Base-by-base conservation (phyloP, 306 rosid species). In the Hippophae gyantsensis region DNA sequence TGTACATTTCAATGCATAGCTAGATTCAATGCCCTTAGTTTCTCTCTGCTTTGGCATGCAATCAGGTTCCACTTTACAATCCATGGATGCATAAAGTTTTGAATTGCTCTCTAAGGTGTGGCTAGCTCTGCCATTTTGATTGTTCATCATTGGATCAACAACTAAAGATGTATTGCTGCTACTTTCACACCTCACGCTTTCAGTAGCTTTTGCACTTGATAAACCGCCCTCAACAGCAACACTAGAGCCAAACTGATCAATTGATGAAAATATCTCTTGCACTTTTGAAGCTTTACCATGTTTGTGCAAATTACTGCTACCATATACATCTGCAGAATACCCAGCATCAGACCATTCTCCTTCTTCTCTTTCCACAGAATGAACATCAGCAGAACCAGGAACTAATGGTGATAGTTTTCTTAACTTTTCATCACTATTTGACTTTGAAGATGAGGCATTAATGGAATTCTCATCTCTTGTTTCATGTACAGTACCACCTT, bases 261-360 rank as follows among this genome's bases (percentile, higher is more conserved):
- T 67, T 58, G 41, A 56, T 61, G 71, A 75, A 43, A 71, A 68
- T 48, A 63, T 23, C 56, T 73, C 74, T 41, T 52, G 77, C 64
- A 76, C 95, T 65, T 71, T 76, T 23, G 75, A 70, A 65, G 74
- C 51, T 76, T 70, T 79, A 69, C 61, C 73, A 65, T 53, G 72
- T 61, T 72, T 76, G 41, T 55, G 69, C 81, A 76, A 71, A 73
- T 73, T 74, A 65, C 58, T 75, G 52, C 71, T 64, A 57, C 71
- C 84, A 72, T 65, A 71, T 18, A 71, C 78, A 79, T 78, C 86
- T 62, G 79, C 67, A 70, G 79, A 76, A 51, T 79, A 90, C 75
- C 87, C 96, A 12, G 86, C 93, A 60, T 88, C 96, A 54, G 95
- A 88, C 96, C 96, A 92, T 71, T 92, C 99, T 73, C 99, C 99